Base-by-base conservation (phyloP, 2,329 filamentous ascomycete species). In the Fusarium sublunatum region DNA sequence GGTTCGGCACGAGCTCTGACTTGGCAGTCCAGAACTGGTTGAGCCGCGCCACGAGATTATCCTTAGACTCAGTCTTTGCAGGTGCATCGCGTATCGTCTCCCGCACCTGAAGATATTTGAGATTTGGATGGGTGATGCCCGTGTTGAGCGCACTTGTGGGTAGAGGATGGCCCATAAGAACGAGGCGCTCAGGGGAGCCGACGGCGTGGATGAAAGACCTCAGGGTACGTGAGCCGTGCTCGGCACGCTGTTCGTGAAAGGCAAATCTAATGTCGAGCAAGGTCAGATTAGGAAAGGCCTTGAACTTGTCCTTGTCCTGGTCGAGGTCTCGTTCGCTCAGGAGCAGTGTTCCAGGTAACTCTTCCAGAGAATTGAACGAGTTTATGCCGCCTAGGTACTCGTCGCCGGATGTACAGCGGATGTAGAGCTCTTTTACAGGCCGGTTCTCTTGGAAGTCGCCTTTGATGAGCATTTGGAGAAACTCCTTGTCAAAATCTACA, bases 401-500 rank as follows among this genome's bases (percentile, higher is more conserved):
- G 7, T 48, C 47, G 2, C 61, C 61, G 6, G 38, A 12, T 4
- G 39, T 42, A 32, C 61, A 64, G 2, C 28, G 45, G 2, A 64
- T 12, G 12, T 31, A 38, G 7, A 64, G 56, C 38, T 57, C 46
- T 19, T 50, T 61, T 2, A 65, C 31, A 12, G 61, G 61, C 2
- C 46, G 38, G 7, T 53, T 13, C 7, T 64, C 34, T 3, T 61
- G 48, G 26, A 64, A 65, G 3, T 39, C 47, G 7, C 50, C 56
- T 11, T 25, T 45, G 4, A 32, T n/a, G 3, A 64, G 19, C 41
- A 64, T 47, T 7, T 61, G 11, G 13, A 56, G 36, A 3, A 64
- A 64, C 4, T 64, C 61, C 12, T 52, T 40, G 5, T 64, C 61
- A 3, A 64, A 13, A 6, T 64, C 61, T 6, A 61, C 31, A 29